Base-by-base conservation (phyloP, 805 yeast genomes). In the Lipomyces spencermartinsiae region DNA sequence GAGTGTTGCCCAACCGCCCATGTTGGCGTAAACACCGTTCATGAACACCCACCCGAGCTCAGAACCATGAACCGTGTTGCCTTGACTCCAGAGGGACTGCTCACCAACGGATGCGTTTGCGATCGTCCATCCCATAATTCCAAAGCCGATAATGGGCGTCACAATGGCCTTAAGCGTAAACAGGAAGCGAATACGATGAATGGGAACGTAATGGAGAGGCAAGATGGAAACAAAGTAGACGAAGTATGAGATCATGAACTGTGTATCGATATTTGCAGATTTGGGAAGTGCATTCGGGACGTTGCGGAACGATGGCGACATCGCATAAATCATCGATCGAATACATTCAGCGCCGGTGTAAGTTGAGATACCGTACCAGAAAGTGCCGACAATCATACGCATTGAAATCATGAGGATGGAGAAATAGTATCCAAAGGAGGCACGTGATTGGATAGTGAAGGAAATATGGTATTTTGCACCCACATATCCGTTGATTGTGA, bases 311-410 rank as follows among this genome's bases (percentile, higher is more conserved):
- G 73, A 73, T 34, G 85, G 92, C 81, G 91, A 93, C 56, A 93
- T 87, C 1, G 97, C 82, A 71, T 86, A 82, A 65, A 93, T 80
- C 94, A 92, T 90, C 5, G 63, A 91, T 80, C 88, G 85, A 16
- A 93, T 87, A 80, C 96, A 90, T 70, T 92, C 86, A 37, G 94
- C 96, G 64, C 96, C 95, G 66, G 93, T 84, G 83, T 92, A 89
- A 25, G 90, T 84, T 76, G 92, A 97, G 35, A 91, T 95, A 35
- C 95, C 87, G 75, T 89, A 92, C 97, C 97, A 93, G 61, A 93
- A 87, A 72, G 87, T 84, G 43, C 93, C 89, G 91, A 93, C 89
- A 9, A 90, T 93, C 51, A 91, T 94, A 79, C 98, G 86, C 79
- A 93, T 92, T 63, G 92, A 75, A 59, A 93, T 88, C 4, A 65